Percentiles rank a stretch among this genome's conserved stretches.
phyloP scores from a whole-genome alignment of 2,329 filamentous ascomycete species.

The Zymoseptoria ardabiliae region DNA sequence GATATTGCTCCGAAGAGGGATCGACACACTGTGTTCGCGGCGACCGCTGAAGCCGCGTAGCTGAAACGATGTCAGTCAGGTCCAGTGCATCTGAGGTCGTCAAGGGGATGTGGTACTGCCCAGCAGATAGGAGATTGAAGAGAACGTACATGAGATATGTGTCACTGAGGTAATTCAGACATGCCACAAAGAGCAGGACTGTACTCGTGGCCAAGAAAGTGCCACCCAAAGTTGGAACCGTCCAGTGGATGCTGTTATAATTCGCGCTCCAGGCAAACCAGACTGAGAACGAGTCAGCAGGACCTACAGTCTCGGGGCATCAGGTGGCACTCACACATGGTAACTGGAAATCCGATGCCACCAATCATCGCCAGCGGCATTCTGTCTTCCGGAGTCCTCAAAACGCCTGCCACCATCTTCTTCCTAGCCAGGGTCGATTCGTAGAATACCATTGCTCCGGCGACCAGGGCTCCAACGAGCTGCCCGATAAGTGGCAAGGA shows the following conservation, averaged over 20 bases:
- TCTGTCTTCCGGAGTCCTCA: conserved; percentile 37
- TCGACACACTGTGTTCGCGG: conserved; percentile 25
- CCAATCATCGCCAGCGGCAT: conserved; percentile 29
- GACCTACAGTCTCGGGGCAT: background rate
- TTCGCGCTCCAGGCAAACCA: conserved; percentile 28
- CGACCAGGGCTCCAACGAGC: conserved; percentile 42
- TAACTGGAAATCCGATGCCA: conserved; percentile 25
- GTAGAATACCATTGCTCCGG: conserved; percentile 35
- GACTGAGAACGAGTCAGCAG: conserved; percentile 5
- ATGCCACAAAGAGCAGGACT: conserved; percentile 44
- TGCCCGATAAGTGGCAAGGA: conserved; percentile 47
- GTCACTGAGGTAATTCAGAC: conserved; percentile 46
- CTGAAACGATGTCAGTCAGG: background rate
- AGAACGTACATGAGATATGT: conserved; percentile 37
- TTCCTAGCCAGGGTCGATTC: conserved; percentile 35
- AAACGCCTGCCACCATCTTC: conserved; percentile 31
- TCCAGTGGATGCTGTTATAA: conserved; percentile 40
- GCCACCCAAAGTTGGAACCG: conserved; percentile 40
- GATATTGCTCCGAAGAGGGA: conserved; percentile 25
- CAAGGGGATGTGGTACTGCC: background rate
- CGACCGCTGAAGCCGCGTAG: conserved; percentile 17
- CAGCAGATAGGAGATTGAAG: background rate
- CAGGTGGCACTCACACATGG: conserved; percentile 18
- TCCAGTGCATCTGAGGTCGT: too few species aligned
- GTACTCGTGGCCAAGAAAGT: conserved; percentile 36